Evolutionary conservation across 108 stramenopile species (phyloP).

Genomic region (Thalassiosira profunda): DNA sequence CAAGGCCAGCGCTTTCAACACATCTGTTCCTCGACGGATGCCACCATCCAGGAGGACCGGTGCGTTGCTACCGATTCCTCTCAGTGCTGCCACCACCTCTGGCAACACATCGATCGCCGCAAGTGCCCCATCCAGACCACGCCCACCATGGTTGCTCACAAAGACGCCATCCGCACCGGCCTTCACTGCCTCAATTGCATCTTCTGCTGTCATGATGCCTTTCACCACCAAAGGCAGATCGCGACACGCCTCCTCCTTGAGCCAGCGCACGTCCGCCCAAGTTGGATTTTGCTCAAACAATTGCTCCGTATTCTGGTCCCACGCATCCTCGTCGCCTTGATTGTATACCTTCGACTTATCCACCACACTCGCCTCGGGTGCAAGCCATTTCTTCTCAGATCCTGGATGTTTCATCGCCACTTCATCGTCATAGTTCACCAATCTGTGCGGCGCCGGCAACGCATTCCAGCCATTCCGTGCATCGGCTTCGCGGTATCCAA

Average conservation of each 20-base stretch:
- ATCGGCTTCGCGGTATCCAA: slow-evolving; percentile 88
- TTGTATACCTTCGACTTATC: slow-evolving; percentile 62
- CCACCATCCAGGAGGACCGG: slow-evolving; percentile 94
- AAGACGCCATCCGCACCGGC: slow-evolving; percentile 91
- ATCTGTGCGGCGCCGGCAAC: slow-evolving; percentile 72
- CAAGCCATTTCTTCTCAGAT: slow-evolving; percentile 8
- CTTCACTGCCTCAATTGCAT: slow-evolving; percentile 82
- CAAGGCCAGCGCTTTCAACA: slow-evolving; percentile 83
- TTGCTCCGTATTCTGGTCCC: slow-evolving; percentile 90
- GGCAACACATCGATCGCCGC: slow-evolving; percentile 91
- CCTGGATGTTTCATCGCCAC: background rate
- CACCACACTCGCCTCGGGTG: slow-evolving; percentile 16
- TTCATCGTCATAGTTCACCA: slow-evolving; percentile 78
- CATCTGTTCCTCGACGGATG: slow-evolving; percentile 91
- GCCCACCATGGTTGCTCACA: slow-evolving; percentile 96
- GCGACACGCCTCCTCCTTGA: slow-evolving; percentile 59
- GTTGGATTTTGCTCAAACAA: slow-evolving; percentile 77
- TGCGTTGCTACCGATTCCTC: slow-evolving; percentile 69
- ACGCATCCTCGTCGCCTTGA: slow-evolving; percentile 65
- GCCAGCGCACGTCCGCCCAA: slow-evolving; percentile 92
- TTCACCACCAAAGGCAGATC: slow-evolving; percentile 87
- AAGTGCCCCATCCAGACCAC: slow-evolving; percentile 89
- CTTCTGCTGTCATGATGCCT: slow-evolving; percentile 95
- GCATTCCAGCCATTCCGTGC: slow-evolving; percentile 81
- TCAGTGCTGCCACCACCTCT: slow-evolving; percentile 76